Evolutionary conservation across 1,284 basidiomycete genomes (phyloP), one percentile per base, ranked within the genome.

Genomic region (Amylostereum areolatum): DNA sequence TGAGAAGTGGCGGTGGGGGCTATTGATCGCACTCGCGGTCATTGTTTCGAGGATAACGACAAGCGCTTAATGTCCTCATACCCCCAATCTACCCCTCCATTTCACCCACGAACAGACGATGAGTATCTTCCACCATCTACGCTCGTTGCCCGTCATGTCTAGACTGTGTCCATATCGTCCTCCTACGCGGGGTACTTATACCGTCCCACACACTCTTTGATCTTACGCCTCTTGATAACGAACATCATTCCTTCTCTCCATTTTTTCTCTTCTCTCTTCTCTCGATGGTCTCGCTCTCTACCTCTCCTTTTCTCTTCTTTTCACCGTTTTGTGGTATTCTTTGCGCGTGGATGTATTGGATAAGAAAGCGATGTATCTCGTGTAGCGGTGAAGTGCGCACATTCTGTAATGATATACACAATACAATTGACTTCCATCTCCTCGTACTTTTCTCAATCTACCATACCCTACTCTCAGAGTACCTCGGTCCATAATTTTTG

Each of bases 1-100:
- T 78, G 83, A 89, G 61, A 88, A 87, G 62, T 90, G 87, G 87
- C 72, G 84, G 52, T 86, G 86, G 80, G 85, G 87, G n/a, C 73
- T 85, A 30, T 64, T 90, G 51, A 83, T 90, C 52, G 83, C 80
- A 3, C 64, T 90, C 46, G 88, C 87, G 1, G 80, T 89, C 37
- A 66, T 89, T 46, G 77, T 90, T 12, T 89, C 87, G 37, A 77
- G 84, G 54, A 69, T 89, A 44, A 56, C 52, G 44, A 48, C 51
- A 5, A 49, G 47, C 27, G 25, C 39, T 30, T 54, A 52, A 45
- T 12, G 4, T 30, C 18, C 29, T 8, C 24, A 28, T 35, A 35
- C 46, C 35, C 30, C 28, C 37, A 50, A 40, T 18, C 27, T 27
- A 36, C n/a, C 32, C 29, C 31, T 12, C 39, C 30, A 5, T 25